phyloP scores from a whole-genome alignment of 768 basidiomycete species.

The Boletellus sp. region DNA sequence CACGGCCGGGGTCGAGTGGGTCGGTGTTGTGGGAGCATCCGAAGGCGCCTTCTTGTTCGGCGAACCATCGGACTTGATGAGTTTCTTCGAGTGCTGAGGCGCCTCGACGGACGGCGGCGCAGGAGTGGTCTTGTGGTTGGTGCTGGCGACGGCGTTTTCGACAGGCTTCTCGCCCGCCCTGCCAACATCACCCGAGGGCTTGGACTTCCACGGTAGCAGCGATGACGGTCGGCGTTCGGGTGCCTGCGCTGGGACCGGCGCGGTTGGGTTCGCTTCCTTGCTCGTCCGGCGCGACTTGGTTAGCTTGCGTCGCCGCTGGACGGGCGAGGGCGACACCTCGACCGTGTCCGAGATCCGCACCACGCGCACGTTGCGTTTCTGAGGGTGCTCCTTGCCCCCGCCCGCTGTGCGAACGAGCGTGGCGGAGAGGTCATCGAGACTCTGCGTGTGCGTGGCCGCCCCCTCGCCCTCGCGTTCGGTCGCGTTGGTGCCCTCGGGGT shows the following conservation, averaged over 20 bases:
- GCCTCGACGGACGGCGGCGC: not conserved
- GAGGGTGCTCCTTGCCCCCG: slow-evolving; percentile 2
- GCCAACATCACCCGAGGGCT: not conserved
- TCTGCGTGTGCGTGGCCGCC: slow-evolving; percentile 15
- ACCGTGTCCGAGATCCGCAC: slow-evolving; percentile 26
- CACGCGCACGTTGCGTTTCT: slow-evolving; percentile 19
- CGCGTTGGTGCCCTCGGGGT: slow-evolving; percentile 2
- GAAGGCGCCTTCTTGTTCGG: not conserved
- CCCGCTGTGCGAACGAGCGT: slow-evolving; percentile 18
- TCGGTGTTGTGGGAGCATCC: not conserved
- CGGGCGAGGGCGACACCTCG: slow-evolving; percentile 17
- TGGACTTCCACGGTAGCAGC: slow-evolving; percentile 23
- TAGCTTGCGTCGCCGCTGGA: slow-evolving; percentile 18
- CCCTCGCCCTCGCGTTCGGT: not conserved
- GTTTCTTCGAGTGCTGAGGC: not conserved
- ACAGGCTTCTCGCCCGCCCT: not conserved
- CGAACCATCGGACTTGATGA: not conserved
- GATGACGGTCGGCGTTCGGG: slow-evolving; percentile 18
- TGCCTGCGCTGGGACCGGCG: not conserved
- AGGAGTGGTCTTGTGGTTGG: not conserved
- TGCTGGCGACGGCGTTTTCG: not conserved
- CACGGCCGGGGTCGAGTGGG: not conserved
- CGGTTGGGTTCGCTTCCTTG: not conserved
- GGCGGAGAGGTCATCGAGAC: slow-evolving; percentile 23
- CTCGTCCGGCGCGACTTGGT: slow-evolving; percentile 18